Evolutionary conservation across 2,329 filamentous ascomycete genomes (phyloP).

Genomic region (Tolypocladium nubicola): DNA sequence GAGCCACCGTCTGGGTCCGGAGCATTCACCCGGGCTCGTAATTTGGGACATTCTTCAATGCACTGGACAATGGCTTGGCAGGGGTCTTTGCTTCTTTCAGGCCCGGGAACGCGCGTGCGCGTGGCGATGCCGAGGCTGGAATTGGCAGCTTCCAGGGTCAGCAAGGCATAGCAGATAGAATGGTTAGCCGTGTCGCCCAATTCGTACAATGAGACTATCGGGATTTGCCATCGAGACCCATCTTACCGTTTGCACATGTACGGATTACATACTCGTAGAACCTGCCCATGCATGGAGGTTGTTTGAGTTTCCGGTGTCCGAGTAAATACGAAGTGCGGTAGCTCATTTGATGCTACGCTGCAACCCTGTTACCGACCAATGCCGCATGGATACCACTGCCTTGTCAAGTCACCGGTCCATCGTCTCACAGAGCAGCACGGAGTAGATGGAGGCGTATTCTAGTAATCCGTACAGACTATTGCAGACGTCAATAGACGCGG

Average conservation of each 20-base stretch:
- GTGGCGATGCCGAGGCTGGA: background rate
- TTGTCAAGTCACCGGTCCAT: background rate
- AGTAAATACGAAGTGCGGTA: background rate
- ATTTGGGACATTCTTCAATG: background rate
- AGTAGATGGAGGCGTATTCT: background rate
- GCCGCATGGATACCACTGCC: background rate
- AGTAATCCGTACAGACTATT: background rate
- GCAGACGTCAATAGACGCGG: background rate
- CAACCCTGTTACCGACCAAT: background rate
- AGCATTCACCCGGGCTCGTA: background rate
- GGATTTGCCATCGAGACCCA: too few relatives aligned
- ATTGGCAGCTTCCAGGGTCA: background rate
- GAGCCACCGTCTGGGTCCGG: background rate
- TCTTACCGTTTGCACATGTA: too few relatives aligned
- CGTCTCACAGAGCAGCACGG: background rate
- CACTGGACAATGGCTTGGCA: background rate
- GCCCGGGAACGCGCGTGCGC: background rate
- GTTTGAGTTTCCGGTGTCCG: too few relatives aligned
- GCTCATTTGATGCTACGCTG: background rate
- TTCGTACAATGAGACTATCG: too few relatives aligned
- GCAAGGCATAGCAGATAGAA: background rate
- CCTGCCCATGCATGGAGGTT: too few relatives aligned
- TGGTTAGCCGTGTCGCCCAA: too few relatives aligned
- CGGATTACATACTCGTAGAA: too few relatives aligned
- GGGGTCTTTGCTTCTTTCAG: background rate